A percentile compares a stretch with the other conserved stretches of the same genome.
Evolutionary conservation across 768 basidiomycete genomes (phyloP).

Genomic region (Lactarius evosmus): DNA sequence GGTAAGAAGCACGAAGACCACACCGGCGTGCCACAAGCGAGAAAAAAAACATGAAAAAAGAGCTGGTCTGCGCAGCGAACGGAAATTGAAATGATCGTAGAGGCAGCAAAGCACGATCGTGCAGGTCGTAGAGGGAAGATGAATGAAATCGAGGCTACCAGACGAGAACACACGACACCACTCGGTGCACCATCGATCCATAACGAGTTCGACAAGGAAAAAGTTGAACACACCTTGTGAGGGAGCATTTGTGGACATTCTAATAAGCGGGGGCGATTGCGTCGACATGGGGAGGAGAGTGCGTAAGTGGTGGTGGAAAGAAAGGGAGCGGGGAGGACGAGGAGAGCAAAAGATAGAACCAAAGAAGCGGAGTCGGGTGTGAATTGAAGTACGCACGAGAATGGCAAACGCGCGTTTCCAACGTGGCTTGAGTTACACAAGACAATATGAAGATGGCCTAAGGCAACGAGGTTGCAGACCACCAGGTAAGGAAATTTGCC

Average conservation of each 20-base stretch:
- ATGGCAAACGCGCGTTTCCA: constrained; percentile 30
- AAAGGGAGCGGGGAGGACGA: constrained; percentile 16
- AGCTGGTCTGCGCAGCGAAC: not conserved
- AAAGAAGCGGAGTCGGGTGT: constrained; percentile 23
- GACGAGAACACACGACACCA: not conserved
- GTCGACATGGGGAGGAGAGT: constrained; percentile 24
- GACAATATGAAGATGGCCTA: constrained; percentile 24
- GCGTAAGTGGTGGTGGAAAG: constrained; percentile 6
- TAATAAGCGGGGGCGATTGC: constrained; percentile 28
- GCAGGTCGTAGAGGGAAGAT: not conserved
- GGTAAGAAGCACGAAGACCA: not conserved
- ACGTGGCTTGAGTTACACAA: constrained; percentile 28
- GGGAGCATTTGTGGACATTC: constrained; percentile 19
- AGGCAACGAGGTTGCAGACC: constrained; percentile 26
- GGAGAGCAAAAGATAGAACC: constrained; percentile 24
- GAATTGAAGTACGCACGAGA: constrained; percentile 28
- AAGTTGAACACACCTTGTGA: constrained; percentile 21
- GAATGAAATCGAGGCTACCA: not conserved
- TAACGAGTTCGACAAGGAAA: not conserved
- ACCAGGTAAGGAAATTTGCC: constrained; percentile 29
- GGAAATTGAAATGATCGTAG: not conserved
- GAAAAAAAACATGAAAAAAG: not conserved
- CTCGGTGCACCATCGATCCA: constrained; percentile 17
- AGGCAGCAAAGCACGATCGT: not conserved
- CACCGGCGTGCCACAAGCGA: not conserved